Evolutionary conservation across 805 yeast genomes (phyloP).

Genomic region (Candida odintsovae): DNA sequence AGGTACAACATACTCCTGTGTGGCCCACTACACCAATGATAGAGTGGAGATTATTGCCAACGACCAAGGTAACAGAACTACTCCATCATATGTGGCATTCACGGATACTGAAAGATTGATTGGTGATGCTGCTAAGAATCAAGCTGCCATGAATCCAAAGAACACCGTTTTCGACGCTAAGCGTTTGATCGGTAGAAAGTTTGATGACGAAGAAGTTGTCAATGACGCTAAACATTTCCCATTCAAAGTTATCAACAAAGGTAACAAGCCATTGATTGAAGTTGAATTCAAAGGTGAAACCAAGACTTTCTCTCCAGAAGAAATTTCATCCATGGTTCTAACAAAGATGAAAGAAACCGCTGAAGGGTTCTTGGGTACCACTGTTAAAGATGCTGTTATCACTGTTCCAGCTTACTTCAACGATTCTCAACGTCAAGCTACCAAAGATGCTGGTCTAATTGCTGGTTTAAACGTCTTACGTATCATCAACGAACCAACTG

Average conservation of each 20-base stretch:
- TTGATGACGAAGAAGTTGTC: constrained; percentile 71
- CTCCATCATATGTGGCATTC: constrained; percentile 95
- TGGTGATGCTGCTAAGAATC: constrained; percentile 98
- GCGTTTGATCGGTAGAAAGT: constrained; percentile 86
- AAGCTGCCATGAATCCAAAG: constrained; percentile 92
- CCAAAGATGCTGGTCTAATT: constrained; percentile 95
- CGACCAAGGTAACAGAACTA: constrained; percentile 98
- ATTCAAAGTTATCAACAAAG: constrained; percentile 68
- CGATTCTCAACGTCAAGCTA: constrained; percentile 97
- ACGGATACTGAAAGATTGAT: constrained; percentile 92
- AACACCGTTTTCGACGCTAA: constrained; percentile 96
- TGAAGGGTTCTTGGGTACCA: constrained; percentile 76
- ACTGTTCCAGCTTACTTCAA: constrained; percentile 97
- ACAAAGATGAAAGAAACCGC: constrained; percentile 92
- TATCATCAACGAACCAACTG: constrained; percentile 95
- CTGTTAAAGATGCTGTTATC: constrained; percentile 85
- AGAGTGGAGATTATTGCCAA: constrained; percentile 94
- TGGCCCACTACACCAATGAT: constrained; percentile 79
- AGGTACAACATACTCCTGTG: constrained; percentile 98
- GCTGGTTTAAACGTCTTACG: constrained; percentile 93
- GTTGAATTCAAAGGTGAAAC: constrained; percentile 87
- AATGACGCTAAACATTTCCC: constrained; percentile 86
- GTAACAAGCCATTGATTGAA: constrained; percentile 81
- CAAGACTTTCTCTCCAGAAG: constrained; percentile 88
- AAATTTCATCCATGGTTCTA: constrained; percentile 88